Evolutionary conservation across 2,329 filamentous ascomycete genomes (phyloP).

Genomic region (Phyllosticta ampelicida): DNA sequence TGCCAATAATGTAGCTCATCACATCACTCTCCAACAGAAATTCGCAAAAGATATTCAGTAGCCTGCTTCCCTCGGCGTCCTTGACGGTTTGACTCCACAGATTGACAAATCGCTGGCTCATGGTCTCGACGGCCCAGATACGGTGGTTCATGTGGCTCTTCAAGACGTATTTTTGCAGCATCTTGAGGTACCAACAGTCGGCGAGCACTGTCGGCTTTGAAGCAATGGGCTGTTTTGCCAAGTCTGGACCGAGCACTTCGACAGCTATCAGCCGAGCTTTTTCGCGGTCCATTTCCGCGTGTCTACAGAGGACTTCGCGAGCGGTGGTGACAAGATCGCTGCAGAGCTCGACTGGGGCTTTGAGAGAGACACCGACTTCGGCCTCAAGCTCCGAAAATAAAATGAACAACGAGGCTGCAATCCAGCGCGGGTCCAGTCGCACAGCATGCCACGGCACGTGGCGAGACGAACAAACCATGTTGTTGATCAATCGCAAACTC

Average conservation of each 20-base stretch:
- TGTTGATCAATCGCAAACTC: neutral
- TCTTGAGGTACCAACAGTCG: slow-evolving; percentile 58
- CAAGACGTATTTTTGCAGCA: slow-evolving; percentile 61
- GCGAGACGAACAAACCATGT: neutral
- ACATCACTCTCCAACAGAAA: slow-evolving; percentile 61
- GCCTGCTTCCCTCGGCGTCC: slow-evolving; percentile 16
- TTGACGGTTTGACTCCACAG: slow-evolving; percentile 43
- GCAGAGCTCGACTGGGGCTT: slow-evolving; percentile 7
- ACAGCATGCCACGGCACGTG: neutral
- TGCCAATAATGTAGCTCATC: slow-evolving; percentile 77
- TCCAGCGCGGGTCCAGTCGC: slow-evolving; percentile 1
- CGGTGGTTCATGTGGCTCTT: slow-evolving; percentile 87
- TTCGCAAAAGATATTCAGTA: slow-evolving; percentile 57
- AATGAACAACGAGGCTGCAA: neutral
- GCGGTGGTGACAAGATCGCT: neutral
- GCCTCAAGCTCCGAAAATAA: slow-evolving; percentile 4
- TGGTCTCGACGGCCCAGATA: slow-evolving; percentile 62
- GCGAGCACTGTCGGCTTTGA: slow-evolving; percentile 39
- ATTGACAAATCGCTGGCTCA: slow-evolving; percentile 59
- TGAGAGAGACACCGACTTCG: neutral
- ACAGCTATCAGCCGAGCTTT: neutral
- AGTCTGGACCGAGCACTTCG: neutral
- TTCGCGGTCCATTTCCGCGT: slow-evolving; percentile 1
- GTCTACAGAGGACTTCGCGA: neutral
- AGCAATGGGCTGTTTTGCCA: neutral